These are phyloP conservation scores for Paramecium bursaria DNA, from an alignment of 73 alveolate genomes.

Conservation along the genomic window DNA sequence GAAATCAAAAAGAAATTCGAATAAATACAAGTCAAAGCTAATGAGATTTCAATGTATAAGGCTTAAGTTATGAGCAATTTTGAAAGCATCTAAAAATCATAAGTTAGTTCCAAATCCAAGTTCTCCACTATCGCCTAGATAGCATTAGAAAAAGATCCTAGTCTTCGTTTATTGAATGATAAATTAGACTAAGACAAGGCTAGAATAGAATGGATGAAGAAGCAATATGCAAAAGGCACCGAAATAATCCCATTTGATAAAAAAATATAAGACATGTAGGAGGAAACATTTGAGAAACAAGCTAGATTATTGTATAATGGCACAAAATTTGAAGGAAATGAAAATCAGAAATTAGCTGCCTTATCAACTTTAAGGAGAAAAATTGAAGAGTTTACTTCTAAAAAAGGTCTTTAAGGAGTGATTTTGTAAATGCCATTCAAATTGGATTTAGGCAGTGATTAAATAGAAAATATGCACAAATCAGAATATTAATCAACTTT, in stretches of 20 bases:
- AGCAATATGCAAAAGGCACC: constrained; percentile 5
- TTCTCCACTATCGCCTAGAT: neutral
- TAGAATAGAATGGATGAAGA: constrained; percentile 2
- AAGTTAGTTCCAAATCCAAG: neutral
- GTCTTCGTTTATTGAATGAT: neutral
- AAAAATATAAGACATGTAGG: constrained; percentile 35
- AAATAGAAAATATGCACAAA: constrained; percentile 39
- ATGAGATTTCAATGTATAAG: neutral
- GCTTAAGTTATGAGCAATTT: constrained; percentile 5
- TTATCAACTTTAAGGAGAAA: constrained; percentile 44
- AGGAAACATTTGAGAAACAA: constrained; percentile 50
- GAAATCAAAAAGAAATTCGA: constrained; percentile 23
- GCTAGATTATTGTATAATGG: constrained; percentile 58
- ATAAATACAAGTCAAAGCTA: neutral
- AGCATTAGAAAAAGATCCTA: neutral
- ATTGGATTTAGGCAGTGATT: constrained; percentile 14
- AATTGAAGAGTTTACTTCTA: constrained; percentile 10
- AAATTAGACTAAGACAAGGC: neutral
- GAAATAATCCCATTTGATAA: constrained; percentile 59
- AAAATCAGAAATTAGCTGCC: constrained; percentile 29
- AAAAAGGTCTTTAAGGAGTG: constrained; percentile 39
- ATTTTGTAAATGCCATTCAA: constrained; percentile 49
- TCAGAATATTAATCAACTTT: constrained; percentile 34
- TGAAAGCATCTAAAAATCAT: neutral
- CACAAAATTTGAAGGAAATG: constrained; percentile 58